These are phyloP conservation scores for Penicillium thymicola DNA, from an alignment of 2,329 filamentous ascomycete genomes.

Conservation along the genomic window DNA sequence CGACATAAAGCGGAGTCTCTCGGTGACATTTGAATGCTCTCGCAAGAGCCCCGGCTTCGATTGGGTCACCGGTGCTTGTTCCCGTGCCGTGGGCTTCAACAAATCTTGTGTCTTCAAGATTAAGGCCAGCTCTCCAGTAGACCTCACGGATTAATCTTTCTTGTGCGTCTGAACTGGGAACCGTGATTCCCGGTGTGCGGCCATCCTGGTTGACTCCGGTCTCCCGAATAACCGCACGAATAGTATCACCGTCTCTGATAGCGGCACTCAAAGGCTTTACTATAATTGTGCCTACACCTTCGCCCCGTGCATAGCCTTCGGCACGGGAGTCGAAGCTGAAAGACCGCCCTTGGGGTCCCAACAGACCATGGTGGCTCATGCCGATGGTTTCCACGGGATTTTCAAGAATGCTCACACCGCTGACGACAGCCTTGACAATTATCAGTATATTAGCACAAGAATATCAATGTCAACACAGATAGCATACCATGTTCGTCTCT, in stretches of 20 bases:
- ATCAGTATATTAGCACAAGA: background rate
- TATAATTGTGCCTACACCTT: conserved; percentile 33
- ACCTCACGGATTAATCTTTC: conserved; percentile 32
- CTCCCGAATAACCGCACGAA: conserved; percentile 34
- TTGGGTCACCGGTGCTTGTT: conserved; percentile 34
- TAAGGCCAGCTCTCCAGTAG: conserved; percentile 30
- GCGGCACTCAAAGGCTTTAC: conserved; percentile 32
- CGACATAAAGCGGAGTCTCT: conserved; percentile 25
- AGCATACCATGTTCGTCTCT: conserved; percentile 25
- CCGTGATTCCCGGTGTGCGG: conserved; percentile 44
- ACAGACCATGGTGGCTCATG: conserved; percentile 36
- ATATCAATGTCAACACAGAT: background rate
- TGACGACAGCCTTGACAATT: conserved; percentile 31
- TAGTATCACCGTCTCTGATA: conserved; percentile 32
- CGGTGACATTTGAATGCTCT: conserved; percentile 23
- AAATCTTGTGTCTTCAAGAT: conserved; percentile 22
- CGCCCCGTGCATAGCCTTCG: conserved; percentile 36
- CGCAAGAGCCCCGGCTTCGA: conserved; percentile 31
- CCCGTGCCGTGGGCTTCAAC: conserved; percentile 36
- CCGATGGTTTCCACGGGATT: conserved; percentile 29
- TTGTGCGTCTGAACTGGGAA: conserved; percentile 40
- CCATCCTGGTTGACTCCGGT: conserved; percentile 32
- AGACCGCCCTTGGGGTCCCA: conserved; percentile 34
- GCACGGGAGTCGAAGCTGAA: conserved; percentile 33
- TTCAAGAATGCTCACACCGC: conserved; percentile 39